Base-by-base conservation (phyloP, 2,329 filamentous ascomycete species). In the Huntiella savannae region DNA sequence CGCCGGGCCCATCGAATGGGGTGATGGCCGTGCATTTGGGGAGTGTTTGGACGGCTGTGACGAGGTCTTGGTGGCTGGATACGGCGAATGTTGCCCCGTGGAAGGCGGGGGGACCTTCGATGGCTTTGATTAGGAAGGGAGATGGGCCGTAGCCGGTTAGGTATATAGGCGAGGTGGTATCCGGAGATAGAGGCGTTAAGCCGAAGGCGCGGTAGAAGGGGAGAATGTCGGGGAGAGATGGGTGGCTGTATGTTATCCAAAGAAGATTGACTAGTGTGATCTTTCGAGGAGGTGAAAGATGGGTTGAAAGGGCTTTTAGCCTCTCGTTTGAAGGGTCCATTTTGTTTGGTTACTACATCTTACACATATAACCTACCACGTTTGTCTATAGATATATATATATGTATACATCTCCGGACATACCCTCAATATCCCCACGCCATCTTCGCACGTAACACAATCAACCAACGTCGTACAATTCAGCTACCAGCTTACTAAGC, bases 61-160 rank as follows among this genome's bases (percentile, higher is more conserved):
- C 62, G 2, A 79, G 63, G 49, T 79, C 73, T 2, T 66, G 67
- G 53, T 68, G 62, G 4, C 63, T 66, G 51, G 71, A 69, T 4
- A 78, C 75, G 33, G 67, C 69, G 51, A 74, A 79, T 1, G 65
- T 71, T 0, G 67, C 65, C 2, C 75, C 75, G 4, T 68, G 64
- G 54, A 78, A 80, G 47, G 64, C 60, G 49, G 69, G 60, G 42
- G 58, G 54, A 1, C 68, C 64, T 43, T 62, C 60, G 49, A 65
- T 63, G 41, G 72, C 66, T 52, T 71, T 74, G 39, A 77, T 64
- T 2, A 76, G 61, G 55, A 73, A 77, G 10, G 73, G 72, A 52
- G 78, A 73, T 5, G 59, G 60, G 11, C 75, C 73, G 54, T 77
- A 78, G 13, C 75, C 75, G 36, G 71, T 68, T 57, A 69, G 77